A percentile compares a stretch with the other conserved stretches of the same genome.
Conservation (phyloP, 1,284 basidiomycete genomes). For the Apiotrichum mycotoxinovorans region DNA sequence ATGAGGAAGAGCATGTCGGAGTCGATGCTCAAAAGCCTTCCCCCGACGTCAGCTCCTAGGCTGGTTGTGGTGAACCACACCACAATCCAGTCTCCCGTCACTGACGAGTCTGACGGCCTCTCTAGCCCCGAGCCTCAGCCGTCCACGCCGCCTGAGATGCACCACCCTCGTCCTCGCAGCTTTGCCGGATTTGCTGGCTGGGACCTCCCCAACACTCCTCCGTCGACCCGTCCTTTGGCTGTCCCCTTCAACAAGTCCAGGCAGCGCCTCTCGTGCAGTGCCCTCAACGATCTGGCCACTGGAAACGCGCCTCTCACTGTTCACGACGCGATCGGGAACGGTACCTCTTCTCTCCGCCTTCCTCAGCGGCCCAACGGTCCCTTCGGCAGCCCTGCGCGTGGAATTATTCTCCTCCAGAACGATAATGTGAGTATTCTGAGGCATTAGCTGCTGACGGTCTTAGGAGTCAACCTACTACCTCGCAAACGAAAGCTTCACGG, state of each 20-base stretch:
- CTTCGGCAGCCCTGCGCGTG: background rate
- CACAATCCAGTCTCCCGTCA: background rate
- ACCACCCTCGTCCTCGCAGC: constrained; percentile 9
- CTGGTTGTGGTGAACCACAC: background rate
- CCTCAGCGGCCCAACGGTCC: background rate
- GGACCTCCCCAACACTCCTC: background rate
- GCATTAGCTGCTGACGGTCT: background rate
- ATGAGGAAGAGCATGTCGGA: background rate
- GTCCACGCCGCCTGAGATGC: background rate
- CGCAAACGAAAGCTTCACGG: constrained; percentile 3
- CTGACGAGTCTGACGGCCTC: background rate
- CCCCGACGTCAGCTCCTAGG: background rate
- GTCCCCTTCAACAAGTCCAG: background rate
- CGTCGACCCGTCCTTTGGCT: background rate
- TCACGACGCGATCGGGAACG: background rate
- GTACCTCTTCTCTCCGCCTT: background rate
- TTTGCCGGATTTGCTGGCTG: constrained; percentile 11
- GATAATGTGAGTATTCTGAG: background rate
- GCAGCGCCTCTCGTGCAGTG: background rate
- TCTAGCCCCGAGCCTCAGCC: background rate
- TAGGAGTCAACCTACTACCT: constrained; percentile 15
- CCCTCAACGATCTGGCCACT: background rate
- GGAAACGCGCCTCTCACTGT: background rate
- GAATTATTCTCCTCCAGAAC: constrained; percentile 4
- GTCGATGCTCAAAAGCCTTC: background rate